Evolutionary conservation across 495 filamentous ascomycete genomes (phyloP).

Genomic region (Pseudomonodictys pantanalensis): DNA sequence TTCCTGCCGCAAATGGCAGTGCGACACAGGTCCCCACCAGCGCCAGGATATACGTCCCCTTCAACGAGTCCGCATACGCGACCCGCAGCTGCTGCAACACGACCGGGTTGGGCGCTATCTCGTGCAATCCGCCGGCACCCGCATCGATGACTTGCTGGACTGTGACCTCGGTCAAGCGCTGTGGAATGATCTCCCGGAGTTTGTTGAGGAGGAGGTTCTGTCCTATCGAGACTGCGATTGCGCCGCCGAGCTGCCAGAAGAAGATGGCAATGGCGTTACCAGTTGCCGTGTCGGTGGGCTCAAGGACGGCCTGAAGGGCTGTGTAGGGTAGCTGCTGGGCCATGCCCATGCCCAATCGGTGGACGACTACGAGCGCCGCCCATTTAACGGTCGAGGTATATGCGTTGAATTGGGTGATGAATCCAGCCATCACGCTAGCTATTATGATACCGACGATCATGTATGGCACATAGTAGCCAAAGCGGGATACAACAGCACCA

Average conservation of each 20-base stretch:
- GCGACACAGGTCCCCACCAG: slow-evolving; percentile 1
- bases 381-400: neutral
- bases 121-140: neutral
- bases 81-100: neutral
- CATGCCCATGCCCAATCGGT: slow-evolving; percentile 8
- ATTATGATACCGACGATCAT: slow-evolving; percentile 2
- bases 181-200: neutral
- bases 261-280: slow-evolving; percentile 10
- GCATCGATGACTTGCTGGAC: neutral
- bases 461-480: neutral
- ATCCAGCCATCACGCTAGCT: neutral
- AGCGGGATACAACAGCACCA: neutral
- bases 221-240: slow-evolving; percentile 1
- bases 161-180: neutral
- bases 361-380: neutral
- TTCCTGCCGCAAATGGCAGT: slow-evolving; percentile 3
- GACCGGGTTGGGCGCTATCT: neutral
- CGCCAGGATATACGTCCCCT: neutral
- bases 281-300: neutral
- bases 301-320: slow-evolving; percentile 3
- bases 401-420: neutral
- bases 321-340: slow-evolving; percentile 12
- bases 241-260: slow-evolving; percentile 7
- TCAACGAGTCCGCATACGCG: neutral
- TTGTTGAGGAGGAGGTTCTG: slow-evolving; percentile 8